Evolutionary conservation across 805 yeast genomes (phyloP).

Genomic region (Saccharomycopsis fibuligera): DNA sequence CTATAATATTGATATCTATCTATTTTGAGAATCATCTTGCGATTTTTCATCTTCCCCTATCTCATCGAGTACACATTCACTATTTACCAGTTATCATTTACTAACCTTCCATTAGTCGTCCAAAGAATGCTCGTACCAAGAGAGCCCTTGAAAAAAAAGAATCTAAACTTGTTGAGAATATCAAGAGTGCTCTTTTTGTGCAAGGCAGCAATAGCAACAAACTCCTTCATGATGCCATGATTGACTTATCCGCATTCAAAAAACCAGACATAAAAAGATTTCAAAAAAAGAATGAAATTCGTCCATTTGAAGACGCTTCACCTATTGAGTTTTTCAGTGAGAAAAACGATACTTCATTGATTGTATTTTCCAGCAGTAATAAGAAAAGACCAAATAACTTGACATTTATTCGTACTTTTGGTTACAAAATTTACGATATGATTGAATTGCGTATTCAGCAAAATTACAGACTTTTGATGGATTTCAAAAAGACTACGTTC

Average conservation of each 20-base stretch:
- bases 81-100: too few species aligned
- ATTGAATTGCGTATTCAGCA: conserved; percentile 73
- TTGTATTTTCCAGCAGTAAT: conserved; percentile 73
- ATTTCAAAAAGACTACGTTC: conserved; percentile 76
- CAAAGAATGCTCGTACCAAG: conserved; percentile 92
- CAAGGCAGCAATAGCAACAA: conserved; percentile 83
- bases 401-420: conserved; percentile 84
- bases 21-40: too few species aligned
- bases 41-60: too few species aligned
- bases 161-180: conserved; percentile 82
- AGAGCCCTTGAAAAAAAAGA: conserved; percentile 88
- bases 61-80: too few species aligned
- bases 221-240: conserved; percentile 79
- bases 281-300: conserved; percentile 77
- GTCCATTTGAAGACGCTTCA: conserved; percentile 87
- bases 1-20: too few species aligned
- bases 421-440: conserved; percentile 89
- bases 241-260: conserved; percentile 82
- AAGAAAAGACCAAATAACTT: conserved; percentile 91
- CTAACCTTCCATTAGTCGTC: conserved; percentile 41
- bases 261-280: conserved; percentile 88
- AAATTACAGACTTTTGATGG: conserved; percentile 65
- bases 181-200: conserved; percentile 82
- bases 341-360: conserved; percentile 83
- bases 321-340: conserved; percentile 88